Base-by-base conservation (phyloP, 78 protist species). In the Acrasis kona region DNA sequence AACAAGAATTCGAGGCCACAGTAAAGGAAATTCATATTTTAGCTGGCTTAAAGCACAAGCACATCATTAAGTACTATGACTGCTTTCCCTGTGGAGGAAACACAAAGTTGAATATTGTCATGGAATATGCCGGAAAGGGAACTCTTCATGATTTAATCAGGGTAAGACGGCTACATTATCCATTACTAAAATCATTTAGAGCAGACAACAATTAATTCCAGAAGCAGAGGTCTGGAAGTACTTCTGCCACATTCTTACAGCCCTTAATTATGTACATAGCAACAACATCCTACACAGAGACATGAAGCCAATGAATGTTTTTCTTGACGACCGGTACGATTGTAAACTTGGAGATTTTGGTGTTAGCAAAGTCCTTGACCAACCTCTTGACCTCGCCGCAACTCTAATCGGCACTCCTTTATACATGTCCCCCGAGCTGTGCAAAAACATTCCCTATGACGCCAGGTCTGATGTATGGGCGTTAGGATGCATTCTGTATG, bases 261-360 rank as follows among this genome's bases (percentile, higher is more conserved):
- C 41, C 6, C 67, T 74, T 12, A 6, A 1, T 5, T 39, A 76
- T 36, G 4, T 74, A 7, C 83, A 81, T 38, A 12, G 31, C 0
- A 10, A 0, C 2, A 31, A 35, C 10, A 31, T 81, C 29, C 76
- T 85, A 9, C 98, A 95, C 71, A 82, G 97, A 27, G 95, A 91
- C 79, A 71, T 91, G 70, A 90, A 89, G 50, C 97, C 94, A 0
- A 79, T 72, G 12, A 87, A 95, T 76, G 72, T 91, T 37, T 87
- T 91, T 76, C 27, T 95, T 28, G 91, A 80, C 6, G 69, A 67
- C 66, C 69, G 79, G 39, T 27, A 64, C n/a, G 79, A 39, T 65
- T 76, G 87, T 39, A 92, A 92, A 69, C 84, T 95, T 9, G 95
- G 96, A 27, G 98, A 95, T 65, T 95, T 95, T 58, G 98, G 98